Evolutionary conservation across 2,329 filamentous ascomycete species (phyloP), one percentile per base, ranked within the genome.

Genomic region (Colletotrichum caudatum): DNA sequence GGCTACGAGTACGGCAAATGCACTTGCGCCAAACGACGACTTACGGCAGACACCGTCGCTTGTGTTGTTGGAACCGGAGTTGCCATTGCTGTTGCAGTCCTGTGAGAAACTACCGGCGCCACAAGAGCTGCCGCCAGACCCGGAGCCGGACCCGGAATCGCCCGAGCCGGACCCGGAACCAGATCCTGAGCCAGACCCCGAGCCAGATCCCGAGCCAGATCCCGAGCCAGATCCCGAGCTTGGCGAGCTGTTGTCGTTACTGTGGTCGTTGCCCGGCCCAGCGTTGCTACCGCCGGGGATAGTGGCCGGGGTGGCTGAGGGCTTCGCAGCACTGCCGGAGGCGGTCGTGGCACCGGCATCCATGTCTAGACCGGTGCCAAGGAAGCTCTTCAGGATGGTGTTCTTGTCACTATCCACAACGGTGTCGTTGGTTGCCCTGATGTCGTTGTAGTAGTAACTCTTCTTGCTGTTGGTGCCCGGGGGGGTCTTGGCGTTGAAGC

Each of bases 281-380:
- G 69, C 70, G 23, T 74, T 74, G 61, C 75, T 78, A 51, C 78
- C 79, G 20, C 80, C 80, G 35, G 80, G 80, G 41, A 81, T 79
- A 29, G 73, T 74, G 35, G 77, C 76, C 9, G 35, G 33, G 16
- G 70, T 44, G 2, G 61, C 66, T 3, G 72, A 70, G n/a, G 69
- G 69, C 33, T 60, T 48, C 33, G 60, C 51, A 18, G 59, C 60
- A 18, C 66, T 68, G 48, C 75, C 75, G 11, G 75, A 74, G 26
- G 74, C 62, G 29, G 73, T 72, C 16, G 62, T 39, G 41, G 69
- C 68, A 71, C 83, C 84, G 29, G 81, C 81, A 68, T 87, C 80
- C 88, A 92, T 93, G 78, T 98, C 87, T 53, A 91, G 87, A 64
- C 96, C 96, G 1, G 93, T 94, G n/a, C 90, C 95, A 64, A 91